A percentile compares a stretch with the other conserved stretches of the same genome.
These are phyloP conservation scores for Diplodia sapinea DNA, from an alignment of 2,329 filamentous ascomycete species.

Conservation along the genomic window DNA sequence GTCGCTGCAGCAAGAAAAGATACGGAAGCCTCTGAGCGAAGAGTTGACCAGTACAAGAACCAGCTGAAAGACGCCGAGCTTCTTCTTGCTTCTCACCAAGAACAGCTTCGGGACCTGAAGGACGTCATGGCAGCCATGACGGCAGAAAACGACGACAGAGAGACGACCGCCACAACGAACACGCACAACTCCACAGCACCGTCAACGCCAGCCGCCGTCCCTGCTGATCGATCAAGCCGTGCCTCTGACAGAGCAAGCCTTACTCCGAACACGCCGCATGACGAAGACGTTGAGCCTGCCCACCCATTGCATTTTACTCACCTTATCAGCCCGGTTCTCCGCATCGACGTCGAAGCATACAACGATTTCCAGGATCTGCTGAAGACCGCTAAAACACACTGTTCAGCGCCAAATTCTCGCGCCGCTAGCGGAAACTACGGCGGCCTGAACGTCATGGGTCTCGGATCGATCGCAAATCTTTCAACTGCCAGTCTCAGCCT, in stretches of 20 bases:
- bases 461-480: constrained; percentile 55
- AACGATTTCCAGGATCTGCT: constrained; percentile 84
- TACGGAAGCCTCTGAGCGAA: constrained; percentile 78
- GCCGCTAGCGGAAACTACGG: constrained; percentile 74
- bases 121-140: constrained; percentile 88
- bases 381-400: constrained; percentile 62
- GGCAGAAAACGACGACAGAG: constrained; percentile 72
- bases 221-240: constrained; percentile 62
- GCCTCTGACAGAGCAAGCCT: constrained; percentile 65
- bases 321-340: constrained; percentile 80
- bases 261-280: constrained; percentile 53
- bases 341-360: constrained; percentile 79
- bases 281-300: constrained; percentile 63
- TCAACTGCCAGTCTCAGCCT: constrained; percentile 44
- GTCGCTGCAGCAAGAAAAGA: constrained; percentile 87
- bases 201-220: constrained; percentile 74
- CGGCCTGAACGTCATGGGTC: constrained; percentile 64
- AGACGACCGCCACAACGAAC: constrained; percentile 58
- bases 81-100: constrained; percentile 86
- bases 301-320: constrained; percentile 78
- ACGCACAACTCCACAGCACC: constrained; percentile 72
- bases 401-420: constrained; percentile 66
- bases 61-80: constrained; percentile 87
- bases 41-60: constrained; percentile 83
- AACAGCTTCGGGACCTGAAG: constrained; percentile 91